Conservation (phyloP, 441 rosid species). For the Cnidoscolus chayamansa region DNA sequence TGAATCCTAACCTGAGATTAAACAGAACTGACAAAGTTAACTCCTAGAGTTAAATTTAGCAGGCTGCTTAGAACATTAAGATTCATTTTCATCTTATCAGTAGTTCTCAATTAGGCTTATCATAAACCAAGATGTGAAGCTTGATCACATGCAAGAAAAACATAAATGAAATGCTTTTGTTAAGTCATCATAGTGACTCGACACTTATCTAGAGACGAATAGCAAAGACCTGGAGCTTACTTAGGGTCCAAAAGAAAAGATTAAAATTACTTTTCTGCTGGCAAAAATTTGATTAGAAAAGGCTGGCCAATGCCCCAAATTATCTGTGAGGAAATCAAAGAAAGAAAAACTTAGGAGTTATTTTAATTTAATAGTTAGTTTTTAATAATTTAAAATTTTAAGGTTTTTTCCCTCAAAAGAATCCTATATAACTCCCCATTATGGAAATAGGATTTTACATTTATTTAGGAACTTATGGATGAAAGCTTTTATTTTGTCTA, state of each 20-base stretch:
- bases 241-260: background rate
- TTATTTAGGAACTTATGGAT: background rate
- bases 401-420: background rate
- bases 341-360: background rate
- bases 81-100: background rate
- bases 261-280: background rate
- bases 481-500: too few species aligned
- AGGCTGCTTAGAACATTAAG: background rate
- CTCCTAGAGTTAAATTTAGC: background rate
- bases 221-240: background rate
- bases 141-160: background rate
- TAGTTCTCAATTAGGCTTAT: background rate
- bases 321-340: background rate
- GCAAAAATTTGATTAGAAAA: background rate
- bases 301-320: background rate
- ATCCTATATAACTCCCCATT: background rate
- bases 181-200: background rate
- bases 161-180: background rate
- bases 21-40: constrained; percentile 3
- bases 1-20: constrained; percentile 66
- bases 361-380: background rate
- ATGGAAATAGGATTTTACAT: background rate
- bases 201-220: background rate
- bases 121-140: background rate
- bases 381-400: background rate